Evolutionary conservation across 257 asterid species (phyloP).

Genomic region (Przewalskia tangutica): DNA sequence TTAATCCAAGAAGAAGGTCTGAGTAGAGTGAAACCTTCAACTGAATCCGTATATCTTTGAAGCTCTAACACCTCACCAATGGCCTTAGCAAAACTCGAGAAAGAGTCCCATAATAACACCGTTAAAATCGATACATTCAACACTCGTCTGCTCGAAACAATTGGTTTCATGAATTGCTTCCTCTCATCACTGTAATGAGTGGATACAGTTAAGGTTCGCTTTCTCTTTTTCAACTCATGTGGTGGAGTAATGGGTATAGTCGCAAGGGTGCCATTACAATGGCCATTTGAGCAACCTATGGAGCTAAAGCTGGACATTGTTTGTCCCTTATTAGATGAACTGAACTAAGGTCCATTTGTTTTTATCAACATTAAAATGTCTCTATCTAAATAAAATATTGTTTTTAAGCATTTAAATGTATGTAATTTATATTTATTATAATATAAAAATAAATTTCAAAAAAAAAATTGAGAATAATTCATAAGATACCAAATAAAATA

Average conservation of each 20-base stretch:
- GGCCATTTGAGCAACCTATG: not conserved
- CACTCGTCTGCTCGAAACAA: slow-evolving; percentile 10
- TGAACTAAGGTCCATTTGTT: too few species aligned
- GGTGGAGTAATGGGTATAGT: too few species aligned
- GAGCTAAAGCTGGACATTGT: not conserved
- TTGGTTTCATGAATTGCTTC: not conserved
- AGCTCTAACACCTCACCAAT: slow-evolving; percentile 41
- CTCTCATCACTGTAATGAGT: not conserved
- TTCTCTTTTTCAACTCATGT: not conserved
- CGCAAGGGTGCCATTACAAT: not conserved
- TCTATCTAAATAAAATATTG: too few species aligned
- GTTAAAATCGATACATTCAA: slow-evolving; percentile 13
- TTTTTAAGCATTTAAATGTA: too few species aligned
- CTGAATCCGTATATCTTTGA: slow-evolving; percentile 46
- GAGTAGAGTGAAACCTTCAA: slow-evolving; percentile 70
- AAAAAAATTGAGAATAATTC: too few species aligned
- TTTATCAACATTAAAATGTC: too few species aligned
- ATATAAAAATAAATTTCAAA: too few species aligned
- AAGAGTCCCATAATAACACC: not conserved
- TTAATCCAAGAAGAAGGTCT: slow-evolving; percentile 71
- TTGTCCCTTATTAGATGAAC: not conserved
- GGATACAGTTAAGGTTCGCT: not conserved
- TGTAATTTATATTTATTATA: too few species aligned
- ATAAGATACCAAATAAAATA: too few species aligned
- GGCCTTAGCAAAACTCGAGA: slow-evolving; percentile 22